Evolutionary conservation across 1,139 yeast species (phyloP).

Genomic region (Hyphopichia khmerensis): DNA sequence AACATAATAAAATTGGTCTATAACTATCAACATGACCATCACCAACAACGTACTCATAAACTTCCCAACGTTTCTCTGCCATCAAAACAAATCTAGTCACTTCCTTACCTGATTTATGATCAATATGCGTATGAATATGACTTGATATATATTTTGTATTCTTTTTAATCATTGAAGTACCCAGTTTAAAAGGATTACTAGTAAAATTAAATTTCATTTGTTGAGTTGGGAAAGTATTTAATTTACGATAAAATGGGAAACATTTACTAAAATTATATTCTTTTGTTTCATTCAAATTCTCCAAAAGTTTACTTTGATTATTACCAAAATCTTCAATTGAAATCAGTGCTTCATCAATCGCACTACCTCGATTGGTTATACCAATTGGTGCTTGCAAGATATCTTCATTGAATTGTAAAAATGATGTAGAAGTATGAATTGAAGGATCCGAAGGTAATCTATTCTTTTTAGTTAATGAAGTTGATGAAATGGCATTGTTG

Average conservation of each 20-base stretch:
- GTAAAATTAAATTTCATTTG: conserved; percentile 45
- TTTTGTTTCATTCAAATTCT: conserved; percentile 38
- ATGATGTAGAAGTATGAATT: background rate
- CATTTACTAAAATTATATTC: conserved; percentile 74
- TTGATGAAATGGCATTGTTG: background rate
- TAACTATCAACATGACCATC: conserved; percentile 14
- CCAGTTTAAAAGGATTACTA: conserved; percentile 33
- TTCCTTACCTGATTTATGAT: conserved; percentile 39
- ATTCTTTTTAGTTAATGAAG: background rate
- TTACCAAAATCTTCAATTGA: background rate
- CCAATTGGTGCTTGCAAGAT: background rate
- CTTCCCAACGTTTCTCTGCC: conserved; percentile 70
- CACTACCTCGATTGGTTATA: background rate
- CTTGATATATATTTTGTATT: conserved; percentile 50
- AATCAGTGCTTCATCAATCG: background rate
- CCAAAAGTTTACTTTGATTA: background rate
- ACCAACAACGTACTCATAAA: conserved; percentile 46
- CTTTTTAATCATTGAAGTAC: conserved; percentile 35
- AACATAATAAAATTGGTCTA: conserved; percentile 59
- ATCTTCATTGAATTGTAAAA: background rate
- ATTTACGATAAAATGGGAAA: conserved; percentile 78
- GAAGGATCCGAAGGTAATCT: conserved; percentile 1
- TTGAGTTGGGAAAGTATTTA: conserved; percentile 64
- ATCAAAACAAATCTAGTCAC: conserved; percentile 62
- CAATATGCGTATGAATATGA: conserved; percentile 53